A percentile compares a stretch with the other conserved stretches of the same genome.
These are phyloP conservation scores for Candida rishiriensis DNA, from an alignment of 805 yeast genomes.

Conservation along the genomic window DNA sequence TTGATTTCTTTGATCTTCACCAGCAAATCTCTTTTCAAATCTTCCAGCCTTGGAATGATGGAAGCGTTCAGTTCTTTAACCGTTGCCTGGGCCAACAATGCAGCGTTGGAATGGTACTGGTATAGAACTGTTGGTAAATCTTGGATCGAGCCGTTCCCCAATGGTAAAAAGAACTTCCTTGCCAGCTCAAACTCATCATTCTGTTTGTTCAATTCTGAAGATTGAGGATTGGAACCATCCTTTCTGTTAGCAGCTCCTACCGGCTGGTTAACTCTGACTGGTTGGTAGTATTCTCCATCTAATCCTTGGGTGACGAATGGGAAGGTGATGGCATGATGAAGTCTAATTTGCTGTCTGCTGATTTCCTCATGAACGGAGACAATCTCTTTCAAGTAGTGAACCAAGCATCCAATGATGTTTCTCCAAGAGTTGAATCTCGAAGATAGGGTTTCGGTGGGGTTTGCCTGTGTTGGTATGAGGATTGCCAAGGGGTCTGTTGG, in stretches of 20 bases:
- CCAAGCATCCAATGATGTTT: slow-evolving; percentile 65
- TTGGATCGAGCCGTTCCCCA: slow-evolving; percentile 76
- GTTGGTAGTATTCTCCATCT: slow-evolving; percentile 36
- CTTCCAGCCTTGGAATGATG: slow-evolving; percentile 64
- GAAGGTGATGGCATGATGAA: slow-evolving; percentile 70
- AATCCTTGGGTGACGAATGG: slow-evolving; percentile 43
- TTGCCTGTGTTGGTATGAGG: slow-evolving; percentile 53
- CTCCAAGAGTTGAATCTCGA: slow-evolving; percentile 86
- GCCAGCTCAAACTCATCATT: slow-evolving; percentile 34
- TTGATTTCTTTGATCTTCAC: slow-evolving; percentile 86
- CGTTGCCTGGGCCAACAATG: slow-evolving; percentile 51
- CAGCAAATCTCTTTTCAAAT: slow-evolving; percentile 67
- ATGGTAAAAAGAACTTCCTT: slow-evolving; percentile 59
- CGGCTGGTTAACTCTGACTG: slow-evolving; percentile 24
- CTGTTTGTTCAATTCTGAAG: slow-evolving; percentile 13
- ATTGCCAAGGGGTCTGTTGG: slow-evolving; percentile 46
- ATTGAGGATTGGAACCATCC: slow-evolving; percentile 4
- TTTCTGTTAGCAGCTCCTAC: slow-evolving; percentile 11
- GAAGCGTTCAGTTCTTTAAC: slow-evolving; percentile 57
- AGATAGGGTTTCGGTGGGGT: slow-evolving; percentile 86
- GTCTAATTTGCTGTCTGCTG: slow-evolving; percentile 73
- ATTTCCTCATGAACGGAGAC: slow-evolving; percentile 86
- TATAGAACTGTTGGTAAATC: slow-evolving; percentile 70
- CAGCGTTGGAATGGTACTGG: slow-evolving; percentile 51
- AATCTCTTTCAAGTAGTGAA: slow-evolving; percentile 71